phyloP scores from a whole-genome alignment of 1,284 basidiomycete species.

The Sporisorium reilianum region DNA sequence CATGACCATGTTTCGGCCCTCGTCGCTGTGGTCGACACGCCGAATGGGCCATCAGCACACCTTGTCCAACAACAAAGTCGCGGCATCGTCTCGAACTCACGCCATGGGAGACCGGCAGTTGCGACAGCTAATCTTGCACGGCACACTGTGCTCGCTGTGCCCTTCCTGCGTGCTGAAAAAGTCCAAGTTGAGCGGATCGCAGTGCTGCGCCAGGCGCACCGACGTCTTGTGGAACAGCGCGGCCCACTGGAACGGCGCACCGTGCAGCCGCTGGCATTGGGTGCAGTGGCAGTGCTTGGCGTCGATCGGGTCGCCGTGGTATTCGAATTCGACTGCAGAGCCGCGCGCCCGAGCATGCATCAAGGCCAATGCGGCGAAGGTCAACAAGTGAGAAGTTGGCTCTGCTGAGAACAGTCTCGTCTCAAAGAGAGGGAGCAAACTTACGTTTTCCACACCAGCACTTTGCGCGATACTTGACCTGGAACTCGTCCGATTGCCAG shows the following conservation, averaged over 20 bases:
- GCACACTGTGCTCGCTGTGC: constrained; percentile 45
- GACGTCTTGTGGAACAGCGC: constrained; percentile 54
- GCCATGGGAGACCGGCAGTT: constrained; percentile 50
- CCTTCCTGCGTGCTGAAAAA: constrained; percentile 50
- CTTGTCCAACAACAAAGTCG: too few relatives aligned
- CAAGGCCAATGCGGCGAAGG: background rate
- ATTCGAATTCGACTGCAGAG: constrained; percentile 55
- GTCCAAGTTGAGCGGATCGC: constrained; percentile 46
- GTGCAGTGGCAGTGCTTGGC: constrained; percentile 62
- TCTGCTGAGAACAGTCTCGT: too few relatives aligned
- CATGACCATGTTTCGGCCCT: constrained; percentile 55
- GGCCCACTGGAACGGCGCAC: constrained; percentile 59
- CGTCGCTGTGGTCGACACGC: too few relatives aligned
- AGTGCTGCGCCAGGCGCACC: constrained; percentile 40
- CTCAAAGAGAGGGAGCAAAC: background rate
- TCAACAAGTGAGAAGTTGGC: background rate
- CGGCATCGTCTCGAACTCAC: constrained; percentile 29
- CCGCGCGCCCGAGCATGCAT: background rate
- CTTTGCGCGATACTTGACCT: constrained; percentile 38
- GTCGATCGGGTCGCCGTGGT: constrained; percentile 54
- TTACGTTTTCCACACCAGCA: constrained; percentile 50
- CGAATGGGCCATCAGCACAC: too few relatives aligned
- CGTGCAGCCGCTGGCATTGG: constrained; percentile 60
- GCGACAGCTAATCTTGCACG: constrained; percentile 51
- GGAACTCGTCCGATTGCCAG: constrained; percentile 44